Conservation (phyloP, 805 yeast species). For the Geotrichum ghanense region DNA sequence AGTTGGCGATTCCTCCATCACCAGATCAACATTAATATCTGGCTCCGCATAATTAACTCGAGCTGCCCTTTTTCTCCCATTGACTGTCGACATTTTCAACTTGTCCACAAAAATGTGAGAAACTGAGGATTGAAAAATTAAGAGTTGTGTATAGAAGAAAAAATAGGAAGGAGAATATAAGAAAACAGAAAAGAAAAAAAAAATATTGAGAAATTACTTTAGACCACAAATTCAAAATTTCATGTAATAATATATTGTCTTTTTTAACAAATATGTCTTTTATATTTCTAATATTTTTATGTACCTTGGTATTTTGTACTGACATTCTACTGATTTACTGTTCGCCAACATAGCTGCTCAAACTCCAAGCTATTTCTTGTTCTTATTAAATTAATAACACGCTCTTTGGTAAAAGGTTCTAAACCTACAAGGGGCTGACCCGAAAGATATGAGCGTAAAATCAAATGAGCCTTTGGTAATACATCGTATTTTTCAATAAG, state of each 20-base stretch:
- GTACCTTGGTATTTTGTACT: too few relatives aligned
- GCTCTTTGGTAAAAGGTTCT: neutral
- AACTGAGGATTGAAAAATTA: neutral
- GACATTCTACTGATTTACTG: too few relatives aligned
- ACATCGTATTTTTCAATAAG: neutral
- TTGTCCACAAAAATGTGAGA: neutral
- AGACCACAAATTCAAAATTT: too few relatives aligned
- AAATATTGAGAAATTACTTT: neutral
- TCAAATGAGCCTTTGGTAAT: neutral
- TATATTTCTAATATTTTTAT: too few relatives aligned
- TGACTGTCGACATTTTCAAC: neutral
- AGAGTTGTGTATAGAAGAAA: too few relatives aligned
- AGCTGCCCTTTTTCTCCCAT: constrained; percentile 1
- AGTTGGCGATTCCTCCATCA: neutral
- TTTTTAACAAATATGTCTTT: too few relatives aligned
- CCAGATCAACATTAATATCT: neutral
- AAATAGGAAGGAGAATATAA: neutral
- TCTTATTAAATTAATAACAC: neutral
- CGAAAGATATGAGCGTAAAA: neutral
- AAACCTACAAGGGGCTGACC: neutral
- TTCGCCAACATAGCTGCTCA: neutral
- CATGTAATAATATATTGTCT: too few relatives aligned
- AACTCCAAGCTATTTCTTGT: neutral
- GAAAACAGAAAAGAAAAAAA: neutral
- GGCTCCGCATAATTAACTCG: neutral